Evolutionary conservation across 306 rosid genomes (phyloP), one percentile per base, ranked within the genome.

Genomic region (Castanea mollissima): DNA sequence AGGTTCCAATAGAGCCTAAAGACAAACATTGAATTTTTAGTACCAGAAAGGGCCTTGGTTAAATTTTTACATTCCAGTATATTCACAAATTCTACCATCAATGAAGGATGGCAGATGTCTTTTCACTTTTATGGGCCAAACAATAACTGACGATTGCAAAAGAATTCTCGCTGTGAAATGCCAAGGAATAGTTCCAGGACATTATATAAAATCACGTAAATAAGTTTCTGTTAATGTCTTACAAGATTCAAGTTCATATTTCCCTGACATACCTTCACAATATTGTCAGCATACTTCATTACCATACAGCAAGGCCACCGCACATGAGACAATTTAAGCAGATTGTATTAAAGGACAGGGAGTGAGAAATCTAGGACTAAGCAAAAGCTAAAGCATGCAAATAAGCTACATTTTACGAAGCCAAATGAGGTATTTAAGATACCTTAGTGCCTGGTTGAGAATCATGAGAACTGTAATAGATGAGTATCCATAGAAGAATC

Each of bases 301-400:
- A 90, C 98, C 99, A 95, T 63, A 92, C 98, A 83, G 97, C 98
- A 87, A 95, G 93, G 78, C 99, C 98, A 89, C 99, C 91, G 90
- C 74, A 84, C 69, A 88, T 11, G 79, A 75, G 81, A 74, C 64
- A 74, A 74, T 68, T 15, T 78, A 31, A 80, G 57, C 60, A 49
- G 56, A 60, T 76, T 71, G 5, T 54, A 57, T 55, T 12, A 69
- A 59, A 14, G 69, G 51, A 65, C 73, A 76, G 56, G 82, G 60
- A 67, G 77, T 49, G 41, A 76, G 74, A 51, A 82, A 35, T 52
- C 60, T 25, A 73, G 15, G 55, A 62, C 13, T 23, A 82, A 77
- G 65, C 34, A 25, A 49, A 31, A 71, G 55, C 34, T 25, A 72
- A 71, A 78, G 69, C 75, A 78, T 79, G 67, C 23, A 70, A 52